These are phyloP conservation scores for Letharia columbiana DNA, from an alignment of 495 filamentous ascomycete species.

Conservation along the genomic window DNA sequence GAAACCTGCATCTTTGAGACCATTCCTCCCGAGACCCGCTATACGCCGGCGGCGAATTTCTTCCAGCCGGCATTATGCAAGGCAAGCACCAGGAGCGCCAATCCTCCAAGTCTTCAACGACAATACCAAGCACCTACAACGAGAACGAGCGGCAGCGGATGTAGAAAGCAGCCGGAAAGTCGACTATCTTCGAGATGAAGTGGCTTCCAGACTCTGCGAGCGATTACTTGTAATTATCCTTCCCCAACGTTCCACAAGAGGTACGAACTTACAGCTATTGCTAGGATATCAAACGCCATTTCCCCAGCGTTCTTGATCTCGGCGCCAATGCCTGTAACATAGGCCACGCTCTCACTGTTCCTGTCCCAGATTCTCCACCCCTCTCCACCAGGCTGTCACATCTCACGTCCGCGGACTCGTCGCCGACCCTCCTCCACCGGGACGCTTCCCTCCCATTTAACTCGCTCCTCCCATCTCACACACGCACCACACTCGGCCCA, in stretches of 20 bases:
- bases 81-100: conserved; percentile 65
- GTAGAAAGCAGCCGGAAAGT: conserved; percentile 62
- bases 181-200: conserved; percentile 89
- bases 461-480: conserved; percentile 51
- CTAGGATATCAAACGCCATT: conserved; percentile 84
- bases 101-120: conserved; percentile 86
- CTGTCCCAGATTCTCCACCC: conserved; percentile 49
- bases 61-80: conserved; percentile 48
- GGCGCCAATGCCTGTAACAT: conserved; percentile 96
- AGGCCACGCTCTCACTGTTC: conserved; percentile 65
- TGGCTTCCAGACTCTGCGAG: conserved; percentile 76
- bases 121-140: conserved; percentile 77
- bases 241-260: conserved; percentile 10
- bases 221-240: conserved; percentile 58
- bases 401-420: conserved; percentile 75
- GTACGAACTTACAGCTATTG: neutral
- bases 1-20: conserved; percentile 24
- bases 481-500: conserved; percentile 54
- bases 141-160: conserved; percentile 70
- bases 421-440: conserved; percentile 66
- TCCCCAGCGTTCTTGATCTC: conserved; percentile 79
- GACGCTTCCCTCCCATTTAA: conserved; percentile 75
- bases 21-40: conserved; percentile 23
- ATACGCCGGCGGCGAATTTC: conserved; percentile 14
- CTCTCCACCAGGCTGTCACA: conserved; percentile 57